phyloP scores from a whole-genome alignment of 306 rosid species.

The Sophora flavescens region DNA sequence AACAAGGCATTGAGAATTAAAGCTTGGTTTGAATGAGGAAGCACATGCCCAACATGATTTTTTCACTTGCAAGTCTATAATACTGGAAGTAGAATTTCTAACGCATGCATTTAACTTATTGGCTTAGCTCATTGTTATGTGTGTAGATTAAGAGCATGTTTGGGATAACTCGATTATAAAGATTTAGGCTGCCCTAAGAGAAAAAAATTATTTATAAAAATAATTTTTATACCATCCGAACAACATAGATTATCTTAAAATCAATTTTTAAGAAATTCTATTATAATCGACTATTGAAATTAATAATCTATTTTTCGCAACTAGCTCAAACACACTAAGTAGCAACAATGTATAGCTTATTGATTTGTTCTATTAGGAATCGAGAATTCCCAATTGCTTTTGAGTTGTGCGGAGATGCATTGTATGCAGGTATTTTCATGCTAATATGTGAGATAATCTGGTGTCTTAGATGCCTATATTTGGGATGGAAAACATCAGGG shows the following conservation, averaged over 20 bases:
- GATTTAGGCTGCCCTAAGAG: too few relatives aligned
- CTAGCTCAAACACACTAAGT: not conserved
- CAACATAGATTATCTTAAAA: too few relatives aligned
- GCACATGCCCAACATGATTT: constrained; percentile 1
- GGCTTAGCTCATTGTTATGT: not conserved
- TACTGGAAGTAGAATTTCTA: constrained; percentile 42
- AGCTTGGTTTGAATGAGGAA: constrained; percentile 35
- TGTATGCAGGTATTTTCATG: not conserved
- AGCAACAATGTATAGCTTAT: not conserved
- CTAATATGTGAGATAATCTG: not conserved
- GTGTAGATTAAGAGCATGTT: not conserved
- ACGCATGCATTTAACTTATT: not conserved
- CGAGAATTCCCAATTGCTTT: constrained; percentile 34
- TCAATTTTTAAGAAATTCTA: too few relatives aligned
- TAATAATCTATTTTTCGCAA: too few relatives aligned
- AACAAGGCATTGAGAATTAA: constrained; percentile 22
- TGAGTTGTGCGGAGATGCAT: not conserved
- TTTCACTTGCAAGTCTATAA: not conserved
- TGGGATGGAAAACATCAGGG: not conserved
- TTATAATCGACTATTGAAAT: too few relatives aligned
- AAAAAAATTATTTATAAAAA: too few relatives aligned
- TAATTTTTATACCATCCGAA: too few relatives aligned
- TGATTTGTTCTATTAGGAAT: constrained; percentile 23
- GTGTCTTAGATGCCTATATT: constrained; percentile 13
- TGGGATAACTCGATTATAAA: too few relatives aligned